A percentile compares a stretch with the other conserved stretches of the same genome.
These are phyloP conservation scores for Thelonectria olida DNA, from an alignment of 2,329 filamentous ascomycete genomes.

Conservation along the genomic window DNA sequence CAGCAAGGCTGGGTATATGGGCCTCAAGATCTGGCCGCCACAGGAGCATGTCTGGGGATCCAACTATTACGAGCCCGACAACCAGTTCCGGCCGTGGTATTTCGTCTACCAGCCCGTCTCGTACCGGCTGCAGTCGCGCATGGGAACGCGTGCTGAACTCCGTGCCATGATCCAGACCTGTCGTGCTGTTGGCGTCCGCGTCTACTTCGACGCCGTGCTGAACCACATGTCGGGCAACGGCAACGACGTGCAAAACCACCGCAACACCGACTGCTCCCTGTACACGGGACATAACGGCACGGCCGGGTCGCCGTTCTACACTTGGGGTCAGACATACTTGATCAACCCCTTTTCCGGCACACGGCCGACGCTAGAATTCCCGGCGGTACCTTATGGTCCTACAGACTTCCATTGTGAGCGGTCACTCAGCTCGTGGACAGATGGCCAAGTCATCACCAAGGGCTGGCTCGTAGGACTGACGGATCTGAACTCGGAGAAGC, in stretches of 20 bases:
- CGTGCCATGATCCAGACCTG: constrained; percentile 3
- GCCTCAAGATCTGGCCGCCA: constrained; percentile 4
- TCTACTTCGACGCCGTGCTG: constrained; percentile 1
- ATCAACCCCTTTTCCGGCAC: constrained; percentile 4
- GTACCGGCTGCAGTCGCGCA: background rate
- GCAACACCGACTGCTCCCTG: constrained; percentile 5
- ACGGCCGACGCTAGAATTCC: constrained; percentile 1
- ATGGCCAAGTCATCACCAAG: constrained; percentile 7
- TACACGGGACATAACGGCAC: constrained; percentile 4
- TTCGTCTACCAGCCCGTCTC: constrained; percentile 5
- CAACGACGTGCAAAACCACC: constrained; percentile 6
- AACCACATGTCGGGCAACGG: constrained; percentile 8
- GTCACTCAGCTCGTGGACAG: constrained; percentile 6
- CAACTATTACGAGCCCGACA: constrained; percentile 6
- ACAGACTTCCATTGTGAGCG: constrained; percentile 5
- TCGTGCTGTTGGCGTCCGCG: constrained; percentile 4
- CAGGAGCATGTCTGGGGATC: constrained; percentile 8
- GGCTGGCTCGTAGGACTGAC: constrained; percentile 5
- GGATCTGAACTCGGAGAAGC: constrained; percentile 6
- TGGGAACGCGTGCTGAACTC: constrained; percentile 3
- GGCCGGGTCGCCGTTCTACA: constrained; percentile 2
- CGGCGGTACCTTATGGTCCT: constrained; percentile 1
- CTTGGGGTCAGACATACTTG: constrained; percentile 4
- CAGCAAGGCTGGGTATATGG: constrained; percentile 8
- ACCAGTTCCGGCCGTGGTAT: constrained; percentile 8